Evolutionary conservation across 176 grass and related monocot species (phyloP), one percentile per base, ranked within the genome.

Genomic region (Ananas comosus): DNA sequence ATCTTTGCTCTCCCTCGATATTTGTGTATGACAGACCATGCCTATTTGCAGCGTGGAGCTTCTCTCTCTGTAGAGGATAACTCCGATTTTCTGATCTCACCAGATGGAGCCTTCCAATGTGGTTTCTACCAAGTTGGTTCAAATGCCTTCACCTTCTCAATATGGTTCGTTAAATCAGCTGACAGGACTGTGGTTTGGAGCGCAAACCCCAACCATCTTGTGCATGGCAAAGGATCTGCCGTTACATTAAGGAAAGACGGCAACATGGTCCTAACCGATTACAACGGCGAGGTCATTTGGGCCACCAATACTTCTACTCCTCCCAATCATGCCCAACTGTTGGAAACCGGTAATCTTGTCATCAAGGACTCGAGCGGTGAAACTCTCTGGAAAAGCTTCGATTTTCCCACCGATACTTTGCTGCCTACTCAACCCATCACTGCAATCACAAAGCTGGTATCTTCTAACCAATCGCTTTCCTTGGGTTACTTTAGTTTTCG

Each of bases 361-460:
- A 24, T 88, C 2, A 79, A 73, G 16, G 67, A 79, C 51, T 24
- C 18, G 18, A 29, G 24, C 33, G 70, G 70, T 9, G 72, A 57
- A 0, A 64, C 13, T 9, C 0, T 85, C 33, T 88, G 86, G 86
- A 74, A 88, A 69, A 88, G 86, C 68, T 88, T 88, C 47, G 78
- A 85, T 74, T 88, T 57, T 51, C 82, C 86, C 28, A 82, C 82
- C 10, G 59, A 88, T 33, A 88, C 86, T 13, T 72, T 85, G 33
- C 78, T 88, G 24, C 82, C 86, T 23, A 14, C 56, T 16, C 86
- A 88, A 70, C 69, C 7, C 47, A 78, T 88, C 53, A 88, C 72
- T 59, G 63, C n/a, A 19, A 28, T 50, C 11, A 67, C 77, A 48
- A 74, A 74, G 70, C 52, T 88, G 4, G 64, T 81, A 8, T 58